Base-by-base conservation (phyloP, 2,329 filamentous ascomycete species). In the Zopfia rhizophila region DNA sequence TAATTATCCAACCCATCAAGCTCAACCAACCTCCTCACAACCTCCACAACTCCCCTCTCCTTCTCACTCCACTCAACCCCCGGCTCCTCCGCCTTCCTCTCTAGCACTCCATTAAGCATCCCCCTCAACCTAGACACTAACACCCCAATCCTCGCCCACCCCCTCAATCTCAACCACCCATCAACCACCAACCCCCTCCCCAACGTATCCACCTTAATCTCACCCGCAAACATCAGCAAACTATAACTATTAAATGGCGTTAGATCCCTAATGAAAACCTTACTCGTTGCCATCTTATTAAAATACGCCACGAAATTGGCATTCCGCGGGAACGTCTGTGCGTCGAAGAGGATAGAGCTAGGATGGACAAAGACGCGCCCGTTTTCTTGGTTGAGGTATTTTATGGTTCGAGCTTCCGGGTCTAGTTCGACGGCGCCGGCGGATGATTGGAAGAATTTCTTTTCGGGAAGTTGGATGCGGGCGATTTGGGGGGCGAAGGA, bases 101-200 rank as follows among this genome's bases (percentile, higher is more conserved):
- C 88, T 62, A 99, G 82, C 51, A 95, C 79, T 55, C 87, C 84
- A 75, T 99, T 94, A 41, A 99, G 80, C 86, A 97, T 89, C 45
- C 86, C 85, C 53, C 94, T 82, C 56, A 99, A 73, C 52, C 93
- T 80, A 32, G 88, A 89, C 3, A 96, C 88, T 57, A 99, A 72
- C 10, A 97, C 93, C 21, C 93, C 94, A 53, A 99, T 94, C 33
- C 94, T 83, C 1, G 94, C 93, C 94, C 94, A 99, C 1, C 94
- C 94, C 17, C 91, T 82, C 22, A 99, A 75, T 24, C 83, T 72
- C 23, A 97, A 77, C 94, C 93, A 97, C 38, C 90, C 91, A 72
- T 97, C 94, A 3, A 99, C 90, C 3, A 97, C 77, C 13, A 99
- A 75, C 0, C 94, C 94, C 16, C 92, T 80, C 5, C 93, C 93